Conservation (phyloP, 495 filamentous ascomycete species). For the Penicillium maclennaniae region DNA sequence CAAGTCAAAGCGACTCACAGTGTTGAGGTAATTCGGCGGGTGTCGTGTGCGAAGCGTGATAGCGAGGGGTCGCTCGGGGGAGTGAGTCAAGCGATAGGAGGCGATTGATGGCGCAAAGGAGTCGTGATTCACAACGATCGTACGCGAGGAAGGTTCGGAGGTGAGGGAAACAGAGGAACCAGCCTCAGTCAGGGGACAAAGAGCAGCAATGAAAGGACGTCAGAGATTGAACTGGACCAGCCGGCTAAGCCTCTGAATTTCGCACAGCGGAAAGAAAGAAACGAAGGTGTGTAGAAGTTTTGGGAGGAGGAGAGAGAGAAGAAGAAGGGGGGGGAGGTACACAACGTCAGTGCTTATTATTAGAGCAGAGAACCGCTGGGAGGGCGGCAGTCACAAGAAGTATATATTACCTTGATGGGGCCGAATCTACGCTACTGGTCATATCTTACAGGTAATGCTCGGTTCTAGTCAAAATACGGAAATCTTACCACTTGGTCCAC, state of each 20-base stretch:
- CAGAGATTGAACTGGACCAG: constrained; percentile 43
- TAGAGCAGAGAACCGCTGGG: constrained; percentile 1
- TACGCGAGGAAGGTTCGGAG: constrained; percentile 13
- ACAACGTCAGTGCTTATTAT: constrained; percentile 15
- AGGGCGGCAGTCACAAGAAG: not conserved
- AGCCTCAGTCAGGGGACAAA: constrained; percentile 32
- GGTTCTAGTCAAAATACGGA: not conserved
- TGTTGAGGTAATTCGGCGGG: constrained; percentile 1
- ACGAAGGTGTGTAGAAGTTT: constrained; percentile 28
- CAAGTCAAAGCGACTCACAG: constrained; percentile 3
- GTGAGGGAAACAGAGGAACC: constrained; percentile 32
- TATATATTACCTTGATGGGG: not conserved
- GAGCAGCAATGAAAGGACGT: constrained; percentile 28
- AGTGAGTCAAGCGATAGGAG: not conserved
- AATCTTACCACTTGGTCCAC: not conserved
- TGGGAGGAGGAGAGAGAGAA: constrained; percentile 12
- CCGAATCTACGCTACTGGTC: not conserved
- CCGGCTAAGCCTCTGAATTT: constrained; percentile 39
- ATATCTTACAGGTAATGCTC: not conserved
- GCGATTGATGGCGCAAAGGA: constrained; percentile 4
- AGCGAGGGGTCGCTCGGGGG: not conserved
- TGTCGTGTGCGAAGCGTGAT: constrained; percentile 3
- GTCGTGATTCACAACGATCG: constrained; percentile 8
- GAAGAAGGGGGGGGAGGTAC: constrained; percentile 18
- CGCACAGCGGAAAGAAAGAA: constrained; percentile 43